phyloP scores from a whole-genome alignment of 2,329 filamentous ascomycete genomes.

The Coniella lustricola region DNA sequence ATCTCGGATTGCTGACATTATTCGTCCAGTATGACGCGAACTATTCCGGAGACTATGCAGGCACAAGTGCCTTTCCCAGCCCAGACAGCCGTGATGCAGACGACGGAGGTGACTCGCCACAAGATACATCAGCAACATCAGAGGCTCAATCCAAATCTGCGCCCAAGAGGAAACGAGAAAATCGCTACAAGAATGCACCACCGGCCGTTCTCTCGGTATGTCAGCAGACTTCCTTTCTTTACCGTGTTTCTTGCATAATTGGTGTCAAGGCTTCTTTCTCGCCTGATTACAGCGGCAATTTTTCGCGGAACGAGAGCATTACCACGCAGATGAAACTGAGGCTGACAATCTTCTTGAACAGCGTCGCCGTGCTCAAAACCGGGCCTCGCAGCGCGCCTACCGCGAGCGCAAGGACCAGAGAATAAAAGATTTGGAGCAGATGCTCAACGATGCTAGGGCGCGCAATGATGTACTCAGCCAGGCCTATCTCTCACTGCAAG shows the following conservation, averaged over 20 bases:
- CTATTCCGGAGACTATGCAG: constrained; percentile 17
- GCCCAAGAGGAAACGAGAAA: constrained; percentile 42
- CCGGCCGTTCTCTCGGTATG: constrained; percentile 42
- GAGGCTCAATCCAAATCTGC: constrained; percentile 27
- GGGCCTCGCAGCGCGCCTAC: constrained; percentile 54
- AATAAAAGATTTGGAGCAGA: constrained; percentile 54
- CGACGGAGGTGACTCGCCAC: constrained; percentile 11
- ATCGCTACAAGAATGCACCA: constrained; percentile 46
- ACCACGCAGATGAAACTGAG: too few relatives aligned
- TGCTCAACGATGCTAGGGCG: constrained; percentile 46
- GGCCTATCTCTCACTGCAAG: constrained; percentile 45
- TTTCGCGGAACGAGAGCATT: too few relatives aligned
- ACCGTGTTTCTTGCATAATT: too few relatives aligned
- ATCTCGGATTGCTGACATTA: constrained; percentile 14
- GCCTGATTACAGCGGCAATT: too few relatives aligned
- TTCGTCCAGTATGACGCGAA: constrained; percentile 27
- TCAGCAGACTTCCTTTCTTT: background rate
- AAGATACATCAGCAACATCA: constrained; percentile 18
- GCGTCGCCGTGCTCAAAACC: constrained; percentile 53
- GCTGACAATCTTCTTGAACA: constrained; percentile 22
- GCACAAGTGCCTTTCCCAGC: constrained; percentile 18
- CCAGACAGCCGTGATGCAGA: constrained; percentile 17
- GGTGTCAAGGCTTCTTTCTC: too few relatives aligned
- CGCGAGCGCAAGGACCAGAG: constrained; percentile 58
- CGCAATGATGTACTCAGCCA: constrained; percentile 49